Percentiles rank a stretch among this genome's conserved stretches.
phyloP scores from a whole-genome alignment of 164 flowering plant genomes.

The Euptelea pleiosperma region DNA sequence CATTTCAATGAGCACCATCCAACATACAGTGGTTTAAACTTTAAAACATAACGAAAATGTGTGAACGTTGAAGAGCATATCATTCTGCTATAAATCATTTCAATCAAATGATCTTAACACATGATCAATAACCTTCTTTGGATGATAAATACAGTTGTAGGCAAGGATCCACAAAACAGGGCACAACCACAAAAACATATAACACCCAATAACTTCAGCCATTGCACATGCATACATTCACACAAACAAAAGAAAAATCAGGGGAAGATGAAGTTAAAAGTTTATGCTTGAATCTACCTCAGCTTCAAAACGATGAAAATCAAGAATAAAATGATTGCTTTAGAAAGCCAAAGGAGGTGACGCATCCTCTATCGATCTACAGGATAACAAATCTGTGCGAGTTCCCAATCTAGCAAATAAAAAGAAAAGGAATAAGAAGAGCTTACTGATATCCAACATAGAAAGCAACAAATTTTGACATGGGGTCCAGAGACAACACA shows the following conservation, averaged over 20 bases:
- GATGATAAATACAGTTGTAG: no score
- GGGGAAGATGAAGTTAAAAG: no score
- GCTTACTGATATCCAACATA: not conserved
- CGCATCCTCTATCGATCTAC: slow-evolving; percentile 19
- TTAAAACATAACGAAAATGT: no score
- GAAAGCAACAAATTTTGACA: not conserved
- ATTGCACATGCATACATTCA: not conserved
- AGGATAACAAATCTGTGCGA: slow-evolving; percentile 1
- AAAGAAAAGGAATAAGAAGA: not conserved
- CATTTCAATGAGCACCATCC: no score
- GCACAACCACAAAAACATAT: no score
- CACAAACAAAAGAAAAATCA: not conserved
- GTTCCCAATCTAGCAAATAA: slow-evolving; percentile 9
- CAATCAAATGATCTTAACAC: no score
- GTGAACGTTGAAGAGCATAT: no score
- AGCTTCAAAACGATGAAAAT: slow-evolving; percentile 20
- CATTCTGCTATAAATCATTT: no score
- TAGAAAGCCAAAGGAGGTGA: slow-evolving; percentile 26
- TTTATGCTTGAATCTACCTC: slow-evolving; percentile 21
- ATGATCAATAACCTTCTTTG: no score
- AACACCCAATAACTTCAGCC: not conserved
- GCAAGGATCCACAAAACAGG: no score
- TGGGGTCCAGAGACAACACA: no score
- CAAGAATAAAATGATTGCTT: slow-evolving; percentile 15
- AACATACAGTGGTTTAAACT: no score